Base-by-base conservation (phyloP, 305 asterid species). In the Petunia hybrid region DNA sequence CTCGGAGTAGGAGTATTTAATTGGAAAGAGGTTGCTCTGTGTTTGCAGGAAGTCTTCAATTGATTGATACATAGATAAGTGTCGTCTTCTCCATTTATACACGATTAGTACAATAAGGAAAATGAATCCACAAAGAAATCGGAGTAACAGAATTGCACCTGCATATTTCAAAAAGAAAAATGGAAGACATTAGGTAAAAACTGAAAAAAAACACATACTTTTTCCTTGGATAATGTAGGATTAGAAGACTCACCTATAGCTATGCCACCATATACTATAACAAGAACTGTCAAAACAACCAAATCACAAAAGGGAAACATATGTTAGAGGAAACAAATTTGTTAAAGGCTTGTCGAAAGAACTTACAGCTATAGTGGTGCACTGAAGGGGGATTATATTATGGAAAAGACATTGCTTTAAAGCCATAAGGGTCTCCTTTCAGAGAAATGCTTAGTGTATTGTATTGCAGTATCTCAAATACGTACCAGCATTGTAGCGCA, bases 401-500 rank as follows among this genome's bases (percentile, higher is more conserved):
- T 61, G 67, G 40, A 2, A 31, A 31, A 61, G 40, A 61, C 35
- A 61, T 31, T 31, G 4, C n/a, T 57, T 57, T 14, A 57, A 22
- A 22, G 31, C 31, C 31, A 22, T 22, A 22, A n/a, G 8, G 35
- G 63, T 57, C 35, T 57, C 36, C 35, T 57, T n/a, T 14, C 31
- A 4, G n/a, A 3, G 35, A n/a, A 57, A 57, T 57, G 35, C 63
- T 57, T 57, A 57, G 63, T 57, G 3, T 46, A 61, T 77, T 42
- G 69, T 14, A 76, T 38, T 53, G 8, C 48, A 53, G 55, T 41
- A 39, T 38, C 62, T 76, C 68, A 76, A 63, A 63, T n/a, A 78
- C 81, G 31, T 78, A 78, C 81, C 81, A 12, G 74, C 81, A 78
- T 78, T 42, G 31, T 43, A 62, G 70, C 62, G 81, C 61, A 78